A percentile compares a stretch with the other conserved stretches of the same genome.
Conservation (phyloP, 2,329 filamentous ascomycete genomes). For the Xylariaceae sp. region DNA sequence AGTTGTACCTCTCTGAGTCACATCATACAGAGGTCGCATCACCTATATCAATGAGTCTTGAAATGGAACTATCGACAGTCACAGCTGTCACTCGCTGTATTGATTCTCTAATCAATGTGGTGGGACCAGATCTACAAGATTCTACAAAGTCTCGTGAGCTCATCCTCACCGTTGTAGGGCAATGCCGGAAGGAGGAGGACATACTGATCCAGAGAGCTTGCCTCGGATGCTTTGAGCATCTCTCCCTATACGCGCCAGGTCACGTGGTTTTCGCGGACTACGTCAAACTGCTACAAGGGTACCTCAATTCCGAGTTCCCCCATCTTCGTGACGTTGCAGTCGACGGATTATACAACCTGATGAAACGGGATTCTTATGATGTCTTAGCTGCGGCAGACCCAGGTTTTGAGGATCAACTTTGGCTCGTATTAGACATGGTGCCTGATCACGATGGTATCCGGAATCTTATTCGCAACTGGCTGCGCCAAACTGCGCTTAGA, state of each 20-base stretch:
- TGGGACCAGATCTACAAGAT: conserved; percentile 93
- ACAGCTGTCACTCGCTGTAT: conserved; percentile 82
- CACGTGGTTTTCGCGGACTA: conserved; percentile 82
- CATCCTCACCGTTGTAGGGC: conserved; percentile 77
- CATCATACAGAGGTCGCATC: conserved; percentile 82
- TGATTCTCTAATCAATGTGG: conserved; percentile 92
- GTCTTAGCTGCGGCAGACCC: conserved; percentile 71
- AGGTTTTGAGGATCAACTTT: conserved; percentile 84
- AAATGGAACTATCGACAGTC: conserved; percentile 76
- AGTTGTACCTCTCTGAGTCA: conserved; percentile 85
- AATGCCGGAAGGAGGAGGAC: conserved; percentile 75
- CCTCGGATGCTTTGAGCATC: conserved; percentile 79
- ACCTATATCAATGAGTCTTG: conserved; percentile 81
- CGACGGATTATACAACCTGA: conserved; percentile 86
- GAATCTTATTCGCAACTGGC: conserved; percentile 87
- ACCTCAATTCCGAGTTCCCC: conserved; percentile 65
- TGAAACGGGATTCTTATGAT: conserved; percentile 84
- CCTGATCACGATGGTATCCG: conserved; percentile 76
- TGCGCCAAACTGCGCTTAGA: conserved; percentile 78
- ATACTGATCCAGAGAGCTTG: conserved; percentile 69
- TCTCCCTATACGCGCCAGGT: conserved; percentile 85
- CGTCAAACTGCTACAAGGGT: conserved; percentile 73
- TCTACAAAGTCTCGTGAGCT: conserved; percentile 87
- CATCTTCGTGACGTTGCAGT: conserved; percentile 76
- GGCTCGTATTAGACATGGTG: conserved; percentile 77